Evolutionary conservation across 176 grass and related monocot genomes (phyloP).

Genomic region (Dendrocalamus sinicus): DNA sequence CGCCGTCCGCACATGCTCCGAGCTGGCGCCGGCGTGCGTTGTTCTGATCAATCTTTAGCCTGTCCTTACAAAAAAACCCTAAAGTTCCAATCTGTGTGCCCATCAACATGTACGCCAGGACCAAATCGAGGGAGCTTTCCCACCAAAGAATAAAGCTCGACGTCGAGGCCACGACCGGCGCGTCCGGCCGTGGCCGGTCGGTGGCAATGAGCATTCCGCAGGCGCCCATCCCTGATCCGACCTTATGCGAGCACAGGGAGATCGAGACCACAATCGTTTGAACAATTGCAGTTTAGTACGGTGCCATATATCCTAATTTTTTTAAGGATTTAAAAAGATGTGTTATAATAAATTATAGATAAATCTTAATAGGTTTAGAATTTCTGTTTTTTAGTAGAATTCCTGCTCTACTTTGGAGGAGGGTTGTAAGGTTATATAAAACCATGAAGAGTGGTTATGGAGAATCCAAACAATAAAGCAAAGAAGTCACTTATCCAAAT

Average conservation of each 20-base stretch:
- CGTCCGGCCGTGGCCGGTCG: background rate
- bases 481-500: no score
- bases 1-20: background rate
- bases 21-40: background rate
- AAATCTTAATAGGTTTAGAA: no score
- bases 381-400: no score
- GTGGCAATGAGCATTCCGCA: background rate
- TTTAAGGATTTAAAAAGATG: no score
- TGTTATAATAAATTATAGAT: no score
- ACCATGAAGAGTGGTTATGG: no score
- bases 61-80: background rate
- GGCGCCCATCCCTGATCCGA: background rate
- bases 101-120: background rate
- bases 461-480: no score
- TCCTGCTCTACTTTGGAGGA: no score
- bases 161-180: background rate
- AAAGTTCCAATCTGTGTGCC: background rate
- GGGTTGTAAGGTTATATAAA: no score
- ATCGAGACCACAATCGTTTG: slow-evolving; percentile 29
- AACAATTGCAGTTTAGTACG: background rate
- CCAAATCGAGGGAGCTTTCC: background rate
- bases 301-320: no score
- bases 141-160: background rate
- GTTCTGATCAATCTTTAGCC: no score
- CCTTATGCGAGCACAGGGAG: background rate